phyloP scores from a whole-genome alignment of 306 rosid species.

The Pachyrhizus erosus region DNA sequence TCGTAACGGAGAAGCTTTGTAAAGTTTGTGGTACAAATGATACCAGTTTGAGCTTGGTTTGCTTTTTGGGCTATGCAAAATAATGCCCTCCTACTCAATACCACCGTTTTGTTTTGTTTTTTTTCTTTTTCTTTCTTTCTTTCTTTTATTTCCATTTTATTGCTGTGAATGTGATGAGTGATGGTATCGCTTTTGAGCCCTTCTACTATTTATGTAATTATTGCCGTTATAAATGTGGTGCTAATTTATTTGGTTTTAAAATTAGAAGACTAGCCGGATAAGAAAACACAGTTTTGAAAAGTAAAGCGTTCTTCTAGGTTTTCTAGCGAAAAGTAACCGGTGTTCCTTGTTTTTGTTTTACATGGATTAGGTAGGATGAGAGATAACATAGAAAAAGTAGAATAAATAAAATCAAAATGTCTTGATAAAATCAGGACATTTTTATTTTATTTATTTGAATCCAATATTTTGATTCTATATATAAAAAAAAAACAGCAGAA shows the following conservation, averaged over 20 bases:
- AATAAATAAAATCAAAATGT: neutral
- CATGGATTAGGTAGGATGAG: conserved; percentile 22
- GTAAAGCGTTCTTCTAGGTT: neutral
- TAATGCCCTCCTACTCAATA: neutral
- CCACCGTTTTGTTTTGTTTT: neutral
- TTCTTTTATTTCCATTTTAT: neutral
- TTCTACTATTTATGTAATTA: neutral
- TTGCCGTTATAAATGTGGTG: conserved; percentile 19
- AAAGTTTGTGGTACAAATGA: conserved; percentile 50
- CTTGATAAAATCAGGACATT: neutral
- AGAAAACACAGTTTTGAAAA: neutral
- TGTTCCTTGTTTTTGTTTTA: neutral
- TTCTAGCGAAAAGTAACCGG: neutral
- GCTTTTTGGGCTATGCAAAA: conserved; percentile 32
- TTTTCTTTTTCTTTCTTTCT: no score
- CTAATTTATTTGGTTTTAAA: conserved; percentile 1
- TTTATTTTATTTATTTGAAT: neutral
- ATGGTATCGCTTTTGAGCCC: neutral
- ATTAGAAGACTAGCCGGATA: neutral
- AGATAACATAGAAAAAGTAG: neutral
- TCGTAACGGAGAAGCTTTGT: conserved; percentile 52
- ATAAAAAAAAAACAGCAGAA: neutral
- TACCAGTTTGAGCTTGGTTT: conserved; percentile 52
- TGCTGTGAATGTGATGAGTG: neutral
- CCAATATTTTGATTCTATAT: neutral